Evolutionary conservation across 1,284 basidiomycete genomes (phyloP).

Genomic region (Trichosporon asahii): DNA sequence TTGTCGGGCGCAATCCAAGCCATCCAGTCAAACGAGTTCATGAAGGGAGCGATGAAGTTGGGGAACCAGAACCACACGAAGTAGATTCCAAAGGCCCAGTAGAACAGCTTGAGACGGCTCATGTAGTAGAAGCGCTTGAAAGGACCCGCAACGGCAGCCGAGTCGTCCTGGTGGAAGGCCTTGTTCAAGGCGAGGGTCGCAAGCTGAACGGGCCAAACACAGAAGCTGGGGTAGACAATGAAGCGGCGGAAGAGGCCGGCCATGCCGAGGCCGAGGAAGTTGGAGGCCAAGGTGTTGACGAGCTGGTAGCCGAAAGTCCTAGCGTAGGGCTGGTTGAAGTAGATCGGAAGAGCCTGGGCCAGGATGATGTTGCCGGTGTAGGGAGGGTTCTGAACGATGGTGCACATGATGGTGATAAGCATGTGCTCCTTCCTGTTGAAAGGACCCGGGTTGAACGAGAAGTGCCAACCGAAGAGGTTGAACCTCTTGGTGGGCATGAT

Average conservation of each 20-base stretch:
- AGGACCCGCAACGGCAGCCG: constrained; percentile 39
- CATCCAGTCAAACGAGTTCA: constrained; percentile 61
- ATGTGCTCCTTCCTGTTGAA: no score
- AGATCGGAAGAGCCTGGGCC: constrained; percentile 6
- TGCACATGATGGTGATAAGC: constrained; percentile 36
- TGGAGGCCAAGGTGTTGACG: constrained; percentile 2
- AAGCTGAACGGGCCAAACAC: constrained; percentile 18
- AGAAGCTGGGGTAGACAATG: constrained; percentile 16
- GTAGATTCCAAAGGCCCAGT: constrained; percentile 40
- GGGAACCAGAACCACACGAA: constrained; percentile 51
- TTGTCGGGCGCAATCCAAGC: constrained; percentile 59
- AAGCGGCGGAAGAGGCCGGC: constrained; percentile 19
- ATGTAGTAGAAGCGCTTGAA: constrained; percentile 9
- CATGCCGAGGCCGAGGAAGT: constrained; percentile 14
- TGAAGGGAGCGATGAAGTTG: constrained; percentile 50
- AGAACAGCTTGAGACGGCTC: constrained; percentile 38
- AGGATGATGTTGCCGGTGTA: constrained; percentile 42
- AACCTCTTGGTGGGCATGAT: constrained; percentile 13
- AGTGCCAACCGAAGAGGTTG: constrained; percentile 24
- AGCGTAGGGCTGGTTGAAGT: constrained; percentile 12
- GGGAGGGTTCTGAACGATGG: constrained; percentile 46
- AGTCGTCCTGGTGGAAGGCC: constrained; percentile 48
- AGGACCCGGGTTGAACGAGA: constrained; percentile 29
- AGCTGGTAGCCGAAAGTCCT: constrained; percentile 16
- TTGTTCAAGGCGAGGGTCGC: constrained; percentile 29